phyloP scores from a whole-genome alignment of 345 rosid species.

The Diplotaxis tenuifolia region DNA sequence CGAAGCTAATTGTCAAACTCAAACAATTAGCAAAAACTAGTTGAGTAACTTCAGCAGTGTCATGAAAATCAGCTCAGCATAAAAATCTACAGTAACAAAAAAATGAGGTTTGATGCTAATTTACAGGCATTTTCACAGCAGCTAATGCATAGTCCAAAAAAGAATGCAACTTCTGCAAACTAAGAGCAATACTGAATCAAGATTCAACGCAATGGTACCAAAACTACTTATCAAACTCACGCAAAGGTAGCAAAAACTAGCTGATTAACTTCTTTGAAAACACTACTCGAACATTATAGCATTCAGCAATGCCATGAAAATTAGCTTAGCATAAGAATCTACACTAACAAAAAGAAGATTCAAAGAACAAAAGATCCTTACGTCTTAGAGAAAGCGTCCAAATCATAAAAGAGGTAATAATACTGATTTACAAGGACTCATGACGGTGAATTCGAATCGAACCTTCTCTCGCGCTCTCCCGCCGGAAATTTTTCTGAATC shows the following conservation, averaged over 20 bases:
- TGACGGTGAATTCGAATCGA: conserved; percentile 7
- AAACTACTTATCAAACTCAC: background rate
- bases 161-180: background rate
- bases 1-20: background rate
- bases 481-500: conserved; percentile 8
- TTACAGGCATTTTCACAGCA: background rate
- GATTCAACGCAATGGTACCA: no score
- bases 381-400: conserved; percentile 64
- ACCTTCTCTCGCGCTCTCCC: background rate
- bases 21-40: background rate
- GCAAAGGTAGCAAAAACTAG: background rate
- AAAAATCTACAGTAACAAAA: background rate
- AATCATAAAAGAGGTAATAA: background rate
- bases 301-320: no score
- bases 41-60: background rate
- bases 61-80: background rate
- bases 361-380: conserved; percentile 31
- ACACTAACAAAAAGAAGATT: background rate
- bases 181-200: conserved; percentile 1
- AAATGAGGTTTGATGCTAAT: background rate
- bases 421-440: conserved; percentile 8
- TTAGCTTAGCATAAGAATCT: background rate
- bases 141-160: background rate
- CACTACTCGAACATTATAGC: background rate
- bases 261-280: conserved; percentile 1